Conservation (phyloP, 2,329 filamentous ascomycete species). For the Aspergillus chevalieri region DNA sequence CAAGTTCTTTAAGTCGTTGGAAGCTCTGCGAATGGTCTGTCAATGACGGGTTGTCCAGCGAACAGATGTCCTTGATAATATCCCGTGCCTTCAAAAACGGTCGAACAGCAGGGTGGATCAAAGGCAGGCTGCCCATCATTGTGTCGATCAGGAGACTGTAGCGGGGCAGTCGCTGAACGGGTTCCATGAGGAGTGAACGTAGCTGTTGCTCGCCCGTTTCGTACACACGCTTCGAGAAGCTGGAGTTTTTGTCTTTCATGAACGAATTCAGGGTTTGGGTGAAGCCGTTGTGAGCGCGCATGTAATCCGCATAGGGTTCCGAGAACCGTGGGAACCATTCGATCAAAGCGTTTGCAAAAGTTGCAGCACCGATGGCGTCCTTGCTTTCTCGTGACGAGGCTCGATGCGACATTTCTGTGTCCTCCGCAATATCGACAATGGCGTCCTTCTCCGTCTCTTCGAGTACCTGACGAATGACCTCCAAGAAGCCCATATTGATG, state of each 20-base stretch:
- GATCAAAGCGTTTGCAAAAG: conserved; percentile 72
- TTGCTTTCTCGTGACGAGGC: conserved; percentile 43
- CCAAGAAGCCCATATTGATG: conserved; percentile 74
- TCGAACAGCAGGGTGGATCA: conserved; percentile 77
- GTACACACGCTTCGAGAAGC: conserved; percentile 72
- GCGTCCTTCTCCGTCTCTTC: conserved; percentile 80
- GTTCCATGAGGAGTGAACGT: conserved; percentile 89
- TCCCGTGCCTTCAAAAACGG: conserved; percentile 82
- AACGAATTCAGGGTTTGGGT: conserved; percentile 73
- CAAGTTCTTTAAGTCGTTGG: conserved; percentile 66
- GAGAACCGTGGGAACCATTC: conserved; percentile 94
- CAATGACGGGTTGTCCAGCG: conserved; percentile 66
- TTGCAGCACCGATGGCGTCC: conserved; percentile 71
- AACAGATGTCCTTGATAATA: conserved; percentile 93
- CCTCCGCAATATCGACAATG: conserved; percentile 64
- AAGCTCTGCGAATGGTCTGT: conserved; percentile 66
- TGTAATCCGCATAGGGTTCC: conserved; percentile 87
- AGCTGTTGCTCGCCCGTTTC: conserved; percentile 84
- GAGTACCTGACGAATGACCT: conserved; percentile 67
- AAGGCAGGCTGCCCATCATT: conserved; percentile 77
- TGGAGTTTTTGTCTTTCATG: conserved; percentile 69
- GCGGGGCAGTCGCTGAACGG: conserved; percentile 85
- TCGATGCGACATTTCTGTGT: conserved; percentile 43
- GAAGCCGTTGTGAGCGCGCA: conserved; percentile 82
- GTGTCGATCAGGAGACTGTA: conserved; percentile 97